phyloP scores from a whole-genome alignment of 2,329 filamentous ascomycete species.

The Zalaria sp. region DNA sequence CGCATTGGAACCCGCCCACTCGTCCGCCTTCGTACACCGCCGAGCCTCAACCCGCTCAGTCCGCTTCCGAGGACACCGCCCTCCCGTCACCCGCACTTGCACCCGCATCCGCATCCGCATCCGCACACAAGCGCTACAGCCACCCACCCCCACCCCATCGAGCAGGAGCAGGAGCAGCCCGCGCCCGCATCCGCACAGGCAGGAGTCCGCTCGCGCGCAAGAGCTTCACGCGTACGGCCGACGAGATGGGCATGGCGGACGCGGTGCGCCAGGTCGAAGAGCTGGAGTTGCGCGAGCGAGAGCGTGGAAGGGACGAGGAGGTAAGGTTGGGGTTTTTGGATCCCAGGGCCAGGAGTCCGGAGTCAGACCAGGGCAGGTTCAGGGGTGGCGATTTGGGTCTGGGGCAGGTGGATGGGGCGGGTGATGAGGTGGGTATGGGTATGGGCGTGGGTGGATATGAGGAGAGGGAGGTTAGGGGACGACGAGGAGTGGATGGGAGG shows the following conservation, averaged over 20 bases:
- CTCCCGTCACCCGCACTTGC: neutral
- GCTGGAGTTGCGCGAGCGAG: slow-evolving; percentile 1
- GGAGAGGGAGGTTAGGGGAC: too few relatives aligned
- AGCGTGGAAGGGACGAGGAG: neutral
- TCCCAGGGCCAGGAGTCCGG: slow-evolving; percentile 2
- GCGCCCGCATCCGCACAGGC: slow-evolving; percentile 14
- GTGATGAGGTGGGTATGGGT: too few relatives aligned
- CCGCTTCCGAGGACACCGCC: slow-evolving; percentile 3
- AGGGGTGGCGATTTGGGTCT: too few relatives aligned
- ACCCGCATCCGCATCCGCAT: neutral
- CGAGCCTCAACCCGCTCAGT: slow-evolving; percentile 2
- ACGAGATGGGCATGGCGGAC: slow-evolving; percentile 4
- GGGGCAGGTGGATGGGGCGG: too few relatives aligned
- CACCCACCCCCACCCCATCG: slow-evolving; percentile 4
- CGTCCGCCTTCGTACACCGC: slow-evolving; percentile 7
- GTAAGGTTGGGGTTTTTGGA: slow-evolving; percentile 1
- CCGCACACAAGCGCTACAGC: slow-evolving; percentile 1
- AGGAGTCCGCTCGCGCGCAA: slow-evolving; percentile 31
- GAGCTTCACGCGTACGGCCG: slow-evolving; percentile 20
- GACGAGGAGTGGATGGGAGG: too few relatives aligned
- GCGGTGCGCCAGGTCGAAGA: neutral
- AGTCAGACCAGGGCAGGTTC: too few relatives aligned
- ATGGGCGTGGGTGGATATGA: too few relatives aligned
- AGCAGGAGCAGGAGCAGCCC: neutral
- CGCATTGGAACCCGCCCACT: too few relatives aligned